Evolutionary conservation across 257 asterid species (phyloP).

Genomic region (Solanum ossicruentum): DNA sequence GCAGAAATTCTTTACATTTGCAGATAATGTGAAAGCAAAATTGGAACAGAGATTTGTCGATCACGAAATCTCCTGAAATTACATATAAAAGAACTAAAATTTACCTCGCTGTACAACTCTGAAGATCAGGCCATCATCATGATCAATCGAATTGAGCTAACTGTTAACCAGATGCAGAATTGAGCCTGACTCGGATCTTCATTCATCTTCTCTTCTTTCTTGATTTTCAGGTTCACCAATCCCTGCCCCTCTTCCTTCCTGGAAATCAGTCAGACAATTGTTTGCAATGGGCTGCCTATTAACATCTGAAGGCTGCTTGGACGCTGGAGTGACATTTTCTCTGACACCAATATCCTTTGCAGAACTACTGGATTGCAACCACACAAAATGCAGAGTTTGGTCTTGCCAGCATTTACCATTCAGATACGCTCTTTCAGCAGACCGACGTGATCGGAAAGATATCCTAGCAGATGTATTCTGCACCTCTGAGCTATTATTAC

Average conservation of each 20-base stretch:
- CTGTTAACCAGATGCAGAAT: conserved; percentile 18
- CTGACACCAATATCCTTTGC: conserved; percentile 8
- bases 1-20: conserved; percentile 27
- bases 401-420: conserved; percentile 85
- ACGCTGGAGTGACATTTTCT: conserved; percentile 9
- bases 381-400: conserved; percentile 51
- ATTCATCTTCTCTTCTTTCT: conserved; percentile 11
- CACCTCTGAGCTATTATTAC: conserved; percentile 18
- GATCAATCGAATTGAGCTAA: conserved; percentile 17
- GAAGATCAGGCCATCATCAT: conserved; percentile 17
- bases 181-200: conserved; percentile 28
- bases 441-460: conserved; percentile 52
- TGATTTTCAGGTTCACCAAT: conserved; percentile 20
- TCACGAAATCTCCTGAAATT: conserved; percentile 27
- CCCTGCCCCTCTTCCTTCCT: conserved; percentile 14
- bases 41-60: conserved; percentile 28
- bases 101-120: conserved; percentile 64
- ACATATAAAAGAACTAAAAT: conserved; percentile 16
- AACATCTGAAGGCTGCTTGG: conserved; percentile 6
- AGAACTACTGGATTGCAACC: conserved; percentile 29
- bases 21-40: conserved; percentile 22
- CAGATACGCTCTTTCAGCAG: conserved; percentile 83
- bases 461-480: conserved; percentile 40
- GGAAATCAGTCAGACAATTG: not conserved
- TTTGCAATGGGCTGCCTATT: conserved; percentile 8